These are phyloP conservation scores for Geranium rotundifolium DNA, from an alignment of 345 rosid genomes.

Conservation along the genomic window DNA sequence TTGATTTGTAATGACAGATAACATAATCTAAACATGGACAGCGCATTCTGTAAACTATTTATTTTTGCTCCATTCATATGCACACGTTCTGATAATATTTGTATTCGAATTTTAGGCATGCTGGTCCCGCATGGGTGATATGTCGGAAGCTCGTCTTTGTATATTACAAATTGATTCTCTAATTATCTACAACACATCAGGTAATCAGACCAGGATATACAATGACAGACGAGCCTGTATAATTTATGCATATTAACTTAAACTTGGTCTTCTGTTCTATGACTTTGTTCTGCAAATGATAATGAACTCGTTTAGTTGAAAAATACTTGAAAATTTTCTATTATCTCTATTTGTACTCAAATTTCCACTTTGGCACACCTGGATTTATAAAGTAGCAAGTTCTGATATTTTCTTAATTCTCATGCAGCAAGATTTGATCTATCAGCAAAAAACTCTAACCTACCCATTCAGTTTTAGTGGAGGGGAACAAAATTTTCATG, in stretches of 20 bases:
- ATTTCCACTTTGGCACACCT: not conserved
- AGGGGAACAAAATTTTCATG: not conserved
- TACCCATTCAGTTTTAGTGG: not conserved
- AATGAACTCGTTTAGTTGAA: not conserved
- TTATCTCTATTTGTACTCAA: not conserved
- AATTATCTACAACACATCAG: conserved; percentile 64
- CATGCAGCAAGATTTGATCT: not conserved
- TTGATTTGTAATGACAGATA: not conserved
- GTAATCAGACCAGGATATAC: conserved; percentile 24
- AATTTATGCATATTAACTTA: not conserved
- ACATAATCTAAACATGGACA: not conserved
- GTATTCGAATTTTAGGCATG: conserved; percentile 43
- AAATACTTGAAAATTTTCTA: too few relatives aligned
- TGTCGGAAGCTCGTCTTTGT: conserved; percentile 61
- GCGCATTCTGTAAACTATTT: not conserved
- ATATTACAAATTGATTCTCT: conserved; percentile 56
- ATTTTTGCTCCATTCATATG: not conserved
- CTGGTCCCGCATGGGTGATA: conserved; percentile 71
- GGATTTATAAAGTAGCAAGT: not conserved
- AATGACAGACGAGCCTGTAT: not conserved
- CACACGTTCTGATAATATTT: not conserved
- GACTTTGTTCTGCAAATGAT: not conserved
- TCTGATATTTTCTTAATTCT: not conserved
- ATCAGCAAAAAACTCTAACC: not conserved
- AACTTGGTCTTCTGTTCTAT: not conserved